Conservation (phyloP, 345 rosid species). For the Garcia nutans region DNA sequence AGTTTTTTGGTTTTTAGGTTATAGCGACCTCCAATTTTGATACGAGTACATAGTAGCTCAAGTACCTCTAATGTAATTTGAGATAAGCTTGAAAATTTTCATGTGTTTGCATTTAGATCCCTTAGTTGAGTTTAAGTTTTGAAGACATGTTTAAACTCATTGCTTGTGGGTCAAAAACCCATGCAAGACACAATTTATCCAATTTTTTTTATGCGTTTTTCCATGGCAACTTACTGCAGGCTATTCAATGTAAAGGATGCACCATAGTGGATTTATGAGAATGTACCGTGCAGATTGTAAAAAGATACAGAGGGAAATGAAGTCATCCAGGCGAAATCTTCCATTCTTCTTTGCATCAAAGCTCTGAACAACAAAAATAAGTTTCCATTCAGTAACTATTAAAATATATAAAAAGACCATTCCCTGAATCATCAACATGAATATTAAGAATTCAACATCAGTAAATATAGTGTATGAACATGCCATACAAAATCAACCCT, state of each 20-base stretch:
- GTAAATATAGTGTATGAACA: neutral
- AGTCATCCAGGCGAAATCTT: constrained; percentile 58
- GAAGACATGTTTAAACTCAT: neutral
- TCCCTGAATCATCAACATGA: neutral
- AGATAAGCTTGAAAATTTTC: neutral
- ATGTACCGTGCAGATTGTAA: constrained; percentile 62
- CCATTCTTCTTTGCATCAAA: constrained; percentile 63
- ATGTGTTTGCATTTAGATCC: neutral
- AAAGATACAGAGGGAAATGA: constrained; percentile 71
- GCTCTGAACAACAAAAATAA: constrained; percentile 41
- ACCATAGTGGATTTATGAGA: neutral
- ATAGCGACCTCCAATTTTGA: neutral
- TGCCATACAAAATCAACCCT: constrained; percentile 1
- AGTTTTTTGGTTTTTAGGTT: too few species aligned
- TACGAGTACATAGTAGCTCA: neutral
- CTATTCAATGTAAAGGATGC: neutral
- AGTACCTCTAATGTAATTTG: neutral
- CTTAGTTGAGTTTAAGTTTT: neutral
- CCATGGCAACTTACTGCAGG: neutral
- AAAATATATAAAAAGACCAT: neutral
- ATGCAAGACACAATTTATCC: neutral
- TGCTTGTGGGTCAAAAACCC: neutral
- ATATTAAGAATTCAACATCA: neutral
- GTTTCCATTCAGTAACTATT: neutral
- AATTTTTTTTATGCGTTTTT: neutral